phyloP scores from a whole-genome alignment of 1,139 yeast species.

The Candida albicans region DNA sequence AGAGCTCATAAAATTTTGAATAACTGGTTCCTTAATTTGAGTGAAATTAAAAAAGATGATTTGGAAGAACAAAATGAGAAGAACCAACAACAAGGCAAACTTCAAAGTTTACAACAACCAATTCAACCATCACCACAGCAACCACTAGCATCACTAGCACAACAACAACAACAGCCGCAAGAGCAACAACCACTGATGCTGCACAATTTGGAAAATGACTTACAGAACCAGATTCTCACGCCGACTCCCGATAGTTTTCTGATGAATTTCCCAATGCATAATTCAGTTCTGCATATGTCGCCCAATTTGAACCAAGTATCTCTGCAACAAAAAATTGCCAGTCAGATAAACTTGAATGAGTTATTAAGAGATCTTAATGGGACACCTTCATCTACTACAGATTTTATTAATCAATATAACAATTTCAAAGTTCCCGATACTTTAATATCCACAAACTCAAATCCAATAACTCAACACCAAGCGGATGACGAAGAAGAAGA shows the following conservation, averaged over 20 bases:
- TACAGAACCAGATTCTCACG: not conserved
- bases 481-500: constrained; percentile 14
- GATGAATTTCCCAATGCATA: not conserved
- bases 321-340: constrained; percentile 11
- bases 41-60: constrained; percentile 18
- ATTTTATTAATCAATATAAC: not conserved
- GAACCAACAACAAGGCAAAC: not conserved
- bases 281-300: not conserved
- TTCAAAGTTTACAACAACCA: not conserved
- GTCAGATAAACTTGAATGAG: constrained; percentile 13
- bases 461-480: constrained; percentile 9
- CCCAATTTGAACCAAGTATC: constrained; percentile 4
- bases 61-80: constrained; percentile 3
- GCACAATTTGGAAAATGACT: not conserved
- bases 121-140: constrained; percentile 1
- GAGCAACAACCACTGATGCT: not conserved
- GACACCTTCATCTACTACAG: not conserved
- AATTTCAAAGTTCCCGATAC: not conserved
- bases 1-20: constrained; percentile 25
- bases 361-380: constrained; percentile 13
- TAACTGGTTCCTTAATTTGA: constrained; percentile 30
- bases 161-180: constrained; percentile 2
- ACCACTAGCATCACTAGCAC: too few species aligned
- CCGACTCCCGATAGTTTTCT: not conserved
- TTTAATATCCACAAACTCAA: constrained; percentile 3